Base-by-base conservation (phyloP, 1,284 basidiomycete genomes). In the Testicularia cyperi region DNA sequence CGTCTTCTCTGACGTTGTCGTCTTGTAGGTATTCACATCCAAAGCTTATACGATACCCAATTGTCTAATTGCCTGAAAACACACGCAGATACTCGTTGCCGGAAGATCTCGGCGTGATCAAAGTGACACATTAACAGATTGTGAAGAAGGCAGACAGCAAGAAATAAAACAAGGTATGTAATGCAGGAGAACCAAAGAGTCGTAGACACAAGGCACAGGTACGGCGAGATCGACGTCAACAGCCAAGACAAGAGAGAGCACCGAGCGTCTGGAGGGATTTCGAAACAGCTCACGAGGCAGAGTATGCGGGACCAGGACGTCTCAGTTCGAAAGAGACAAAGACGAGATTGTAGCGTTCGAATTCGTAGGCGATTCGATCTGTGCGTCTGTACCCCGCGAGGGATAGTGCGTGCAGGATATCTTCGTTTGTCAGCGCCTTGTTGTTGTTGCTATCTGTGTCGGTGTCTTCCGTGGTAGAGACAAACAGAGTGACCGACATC, bases 341-440 rank as follows among this genome's bases (percentile, higher is more conserved):
- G 26, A 92, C 88, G 56, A 97, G 81, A 78, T 94, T 90, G 78
- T 97, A 98, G 39, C 88, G 90, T 40, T 89, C 89, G 76, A 97
- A 92, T 78, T 95, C 92, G 81, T 98, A 98, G 74, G 94, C 89
- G 78, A 98, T 98, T 77, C 95, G 88, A 80, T 97, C 94, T 44
- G 88, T 94, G 63, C 92, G 82, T 67, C 75, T 77, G 69, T 81
- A 83, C 5, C 66, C 61, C 12, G 44, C 39, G 27, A 76, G 34
- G 22, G 52, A 42, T 7, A 76, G 47, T 0, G 57, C 38, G 33
- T 72, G 70, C 22, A 74, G 58, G 65, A 78, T 66, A 15, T 69
- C 66, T 45, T 67, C 76, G 38, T 64, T 68, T 32, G 65, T 49
- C 18, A 61, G 16, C 3, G 37, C 31, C 24, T 42, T 44, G 30